These are phyloP conservation scores for Phanerochaete carnosa DNA, from an alignment of 768 basidiomycete species.

Conservation along the genomic window DNA sequence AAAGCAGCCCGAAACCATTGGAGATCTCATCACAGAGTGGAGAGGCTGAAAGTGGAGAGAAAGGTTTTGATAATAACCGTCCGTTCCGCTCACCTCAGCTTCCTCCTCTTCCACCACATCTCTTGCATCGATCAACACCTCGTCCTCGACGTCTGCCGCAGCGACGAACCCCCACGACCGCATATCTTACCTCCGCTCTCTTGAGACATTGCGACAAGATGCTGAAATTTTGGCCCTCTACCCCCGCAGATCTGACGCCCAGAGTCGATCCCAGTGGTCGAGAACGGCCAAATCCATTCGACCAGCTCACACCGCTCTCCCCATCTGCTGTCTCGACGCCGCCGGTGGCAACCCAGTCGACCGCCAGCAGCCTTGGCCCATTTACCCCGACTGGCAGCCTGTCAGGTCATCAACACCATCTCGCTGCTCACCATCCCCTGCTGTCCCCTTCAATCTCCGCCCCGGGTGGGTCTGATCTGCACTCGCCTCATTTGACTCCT, in stretches of 20 bases:
- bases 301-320: conserved; percentile 36
- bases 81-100: background rate
- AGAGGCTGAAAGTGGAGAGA: conserved; percentile 12
- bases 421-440: conserved; percentile 31
- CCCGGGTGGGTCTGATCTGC: conserved; percentile 11
- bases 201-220: conserved; percentile 34
- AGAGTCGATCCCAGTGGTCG: conserved; percentile 40
- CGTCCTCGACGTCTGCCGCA: conserved; percentile 6
- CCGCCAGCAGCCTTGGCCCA: background rate
- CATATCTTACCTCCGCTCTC: background rate
- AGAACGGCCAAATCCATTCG: conserved; percentile 62
- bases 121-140: background rate
- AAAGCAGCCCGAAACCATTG: conserved; percentile 1
- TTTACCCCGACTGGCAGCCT: conserved; percentile 7
- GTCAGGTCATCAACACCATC: conserved; percentile 23
- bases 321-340: conserved; percentile 31
- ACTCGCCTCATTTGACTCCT: conserved; percentile 11
- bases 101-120: conserved; percentile 4
- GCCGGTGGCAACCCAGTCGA: conserved; percentile 6
- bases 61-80: conserved; percentile 6
- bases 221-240: conserved; percentile 67
- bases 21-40: conserved; percentile 11
- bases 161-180: conserved; percentile 9
- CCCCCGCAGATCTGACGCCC: conserved; percentile 47
- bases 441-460: conserved; percentile 21